A percentile compares a stretch with the other conserved stretches of the same genome.
Evolutionary conservation across 306 rosid genomes (phyloP).

Genomic region (Pachyrhizus erosus): DNA sequence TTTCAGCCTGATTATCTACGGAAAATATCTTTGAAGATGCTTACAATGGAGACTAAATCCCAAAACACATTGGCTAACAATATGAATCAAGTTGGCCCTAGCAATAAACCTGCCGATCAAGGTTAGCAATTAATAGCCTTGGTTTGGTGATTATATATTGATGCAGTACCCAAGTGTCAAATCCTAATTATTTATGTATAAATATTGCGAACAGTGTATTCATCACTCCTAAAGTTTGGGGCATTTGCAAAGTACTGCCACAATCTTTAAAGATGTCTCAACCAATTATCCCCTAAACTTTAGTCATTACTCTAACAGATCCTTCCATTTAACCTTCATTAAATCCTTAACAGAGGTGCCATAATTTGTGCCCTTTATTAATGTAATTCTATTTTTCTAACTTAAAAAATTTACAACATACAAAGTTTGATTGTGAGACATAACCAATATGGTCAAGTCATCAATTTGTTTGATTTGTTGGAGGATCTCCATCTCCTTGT

Average conservation of each 20-base stretch:
- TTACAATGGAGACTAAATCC: constrained; percentile 64
- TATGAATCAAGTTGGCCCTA: constrained; percentile 57
- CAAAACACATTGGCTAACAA: constrained; percentile 49
- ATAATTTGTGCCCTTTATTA: neutral
- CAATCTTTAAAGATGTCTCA: constrained; percentile 6
- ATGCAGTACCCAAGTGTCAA: constrained; percentile 13
- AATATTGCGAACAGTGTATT: neutral
- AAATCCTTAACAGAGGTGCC: neutral
- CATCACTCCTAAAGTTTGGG: constrained; percentile 3
- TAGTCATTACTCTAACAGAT: neutral
- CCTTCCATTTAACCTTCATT: neutral
- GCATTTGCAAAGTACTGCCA: neutral
- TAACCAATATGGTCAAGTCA: neutral
- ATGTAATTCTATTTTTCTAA: neutral
- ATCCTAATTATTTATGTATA: constrained; percentile 10
- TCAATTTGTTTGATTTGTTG: neutral
- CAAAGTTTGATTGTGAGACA: neutral
- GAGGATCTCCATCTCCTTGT: neutral
- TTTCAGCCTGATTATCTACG: constrained; percentile 55
- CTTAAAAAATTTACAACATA: neutral
- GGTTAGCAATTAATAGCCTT: constrained; percentile 49
- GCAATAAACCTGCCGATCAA: constrained; percentile 64
- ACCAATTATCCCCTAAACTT: neutral
- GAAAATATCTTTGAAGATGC: constrained; percentile 53
- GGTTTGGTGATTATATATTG: neutral